Base-by-base conservation (phyloP, 2,329 filamentous ascomycete genomes). In the Sordariomycetes sp. region DNA sequence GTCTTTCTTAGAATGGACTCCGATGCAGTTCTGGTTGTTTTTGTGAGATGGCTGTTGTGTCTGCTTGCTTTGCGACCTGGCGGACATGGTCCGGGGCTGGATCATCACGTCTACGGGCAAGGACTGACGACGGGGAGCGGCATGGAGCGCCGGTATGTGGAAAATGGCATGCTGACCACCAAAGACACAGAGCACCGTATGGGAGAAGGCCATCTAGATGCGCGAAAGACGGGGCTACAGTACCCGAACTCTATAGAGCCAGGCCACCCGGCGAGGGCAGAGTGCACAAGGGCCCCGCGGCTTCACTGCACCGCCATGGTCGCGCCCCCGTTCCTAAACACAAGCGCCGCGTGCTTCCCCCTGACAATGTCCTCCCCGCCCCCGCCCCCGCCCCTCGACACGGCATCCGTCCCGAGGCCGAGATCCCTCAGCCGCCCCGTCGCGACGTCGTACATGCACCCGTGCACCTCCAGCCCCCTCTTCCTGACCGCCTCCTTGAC, bases 391-490 rank as follows among this genome's bases (percentile, higher is more conserved):
- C 56, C 64, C 59, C 45, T 60, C 57, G 58, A 65, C 24, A 56
- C 28, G 4, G 56, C 62, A 32, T 59, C 60, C 20, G 70, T 76
- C 52, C 78, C 76, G 54, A 73, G 64, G 22, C 74, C 73, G 2
- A 82, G 65, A 63, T 82, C 75, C 45, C 68, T 67, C 55, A 82
- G 68, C 59, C 72, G 72, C 13, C 79, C 79, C 22, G 65, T 70
- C 6, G 63, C 70, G 55, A 82, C 70, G 62, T 94, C 85, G 67
- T 89, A 92, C 15, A 95, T 74, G 56, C 85, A 76, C n/a, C 88
- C 89, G 68, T 94, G 88, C 6, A 95, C 79, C 69, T 85, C 74
- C 50, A 95, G 70, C 1, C 85, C 86, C 32, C 87, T 76, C 64
- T 89, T 83, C 61, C 74, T 69, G 59, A 90, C 81, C 28, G 87